These are phyloP conservation scores for Musa balbisiana DNA, from an alignment of 202 grass and related monocot genomes.

Conservation along the genomic window DNA sequence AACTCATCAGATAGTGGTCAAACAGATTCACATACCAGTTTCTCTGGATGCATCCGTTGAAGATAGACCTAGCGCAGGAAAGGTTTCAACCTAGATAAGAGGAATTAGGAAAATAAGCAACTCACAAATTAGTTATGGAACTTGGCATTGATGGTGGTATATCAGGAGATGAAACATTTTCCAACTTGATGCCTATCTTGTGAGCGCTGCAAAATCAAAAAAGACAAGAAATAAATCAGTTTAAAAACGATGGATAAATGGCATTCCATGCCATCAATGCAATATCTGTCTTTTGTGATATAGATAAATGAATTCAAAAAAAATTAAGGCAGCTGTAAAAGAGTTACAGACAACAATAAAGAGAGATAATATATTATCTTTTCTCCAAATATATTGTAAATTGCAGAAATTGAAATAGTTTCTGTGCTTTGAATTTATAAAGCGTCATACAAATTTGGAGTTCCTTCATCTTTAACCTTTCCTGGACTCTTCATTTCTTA, in stretches of 20 bases:
- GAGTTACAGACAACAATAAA: neutral
- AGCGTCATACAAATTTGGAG: too few species aligned
- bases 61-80: constrained; percentile 35
- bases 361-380: too few species aligned
- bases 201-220: neutral
- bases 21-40: constrained; percentile 40
- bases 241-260: neutral
- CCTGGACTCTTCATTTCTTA: too few species aligned
- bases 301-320: neutral
- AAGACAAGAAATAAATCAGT: neutral
- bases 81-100: constrained; percentile 40
- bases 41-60: constrained; percentile 31
- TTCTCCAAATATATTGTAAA: too few species aligned
- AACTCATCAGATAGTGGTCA: constrained; percentile 2
- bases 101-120: neutral
- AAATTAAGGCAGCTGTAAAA: neutral
- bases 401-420: too few species aligned
- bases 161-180: neutral
- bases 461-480: too few species aligned
- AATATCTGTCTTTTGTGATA: too few species aligned
- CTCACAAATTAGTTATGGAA: neutral
- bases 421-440: too few species aligned
- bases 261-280: too few species aligned
- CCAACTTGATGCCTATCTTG: neutral
- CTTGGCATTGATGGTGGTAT: neutral